phyloP scores from a whole-genome alignment of 306 rosid genomes.

The Rosa rugosa region DNA sequence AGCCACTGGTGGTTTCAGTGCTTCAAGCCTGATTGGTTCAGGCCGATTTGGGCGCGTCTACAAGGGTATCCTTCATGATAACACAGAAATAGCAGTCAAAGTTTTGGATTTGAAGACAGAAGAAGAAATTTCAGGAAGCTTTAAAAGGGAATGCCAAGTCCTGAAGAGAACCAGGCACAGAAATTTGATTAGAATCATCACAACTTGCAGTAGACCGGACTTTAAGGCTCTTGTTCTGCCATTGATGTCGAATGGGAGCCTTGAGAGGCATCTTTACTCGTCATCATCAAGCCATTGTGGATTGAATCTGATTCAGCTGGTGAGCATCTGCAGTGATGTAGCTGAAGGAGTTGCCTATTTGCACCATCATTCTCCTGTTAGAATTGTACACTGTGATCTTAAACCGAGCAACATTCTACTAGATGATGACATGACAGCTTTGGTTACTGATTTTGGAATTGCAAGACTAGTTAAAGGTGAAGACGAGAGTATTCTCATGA shows the following conservation, averaged over 20 bases:
- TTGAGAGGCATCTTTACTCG: slow-evolving; percentile 74
- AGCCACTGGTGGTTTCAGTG: slow-evolving; percentile 75
- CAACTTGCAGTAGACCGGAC: slow-evolving; percentile 67
- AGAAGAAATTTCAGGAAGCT: slow-evolving; percentile 61
- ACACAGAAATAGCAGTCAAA: slow-evolving; percentile 79
- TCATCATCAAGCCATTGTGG: slow-evolving; percentile 25
- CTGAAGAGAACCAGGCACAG: slow-evolving; percentile 72
- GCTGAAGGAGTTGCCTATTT: slow-evolving; percentile 89
- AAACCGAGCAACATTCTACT: slow-evolving; percentile 94
- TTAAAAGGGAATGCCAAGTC: slow-evolving; percentile 77
- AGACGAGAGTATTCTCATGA: slow-evolving; percentile 18
- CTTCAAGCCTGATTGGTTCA: slow-evolving; percentile 73
- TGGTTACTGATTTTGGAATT: slow-evolving; percentile 93
- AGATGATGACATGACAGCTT: slow-evolving; percentile 73
- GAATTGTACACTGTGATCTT: slow-evolving; percentile 86
- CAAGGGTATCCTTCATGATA: slow-evolving; percentile 74
- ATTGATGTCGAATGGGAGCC: slow-evolving; percentile 81
- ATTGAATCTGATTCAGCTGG: slow-evolving; percentile 61
- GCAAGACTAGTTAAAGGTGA: slow-evolving; percentile 58
- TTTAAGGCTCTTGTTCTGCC: slow-evolving; percentile 95
- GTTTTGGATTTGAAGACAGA: slow-evolving; percentile 53
- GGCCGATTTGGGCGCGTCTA: slow-evolving; percentile 80
- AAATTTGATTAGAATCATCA: slow-evolving; percentile 80
- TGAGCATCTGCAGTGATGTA: slow-evolving; percentile 78
- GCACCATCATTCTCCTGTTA: slow-evolving; percentile 79